These are phyloP conservation scores for Phyllosticta paracitricarpa DNA, from an alignment of 2,329 filamentous ascomycete species.

Conservation along the genomic window DNA sequence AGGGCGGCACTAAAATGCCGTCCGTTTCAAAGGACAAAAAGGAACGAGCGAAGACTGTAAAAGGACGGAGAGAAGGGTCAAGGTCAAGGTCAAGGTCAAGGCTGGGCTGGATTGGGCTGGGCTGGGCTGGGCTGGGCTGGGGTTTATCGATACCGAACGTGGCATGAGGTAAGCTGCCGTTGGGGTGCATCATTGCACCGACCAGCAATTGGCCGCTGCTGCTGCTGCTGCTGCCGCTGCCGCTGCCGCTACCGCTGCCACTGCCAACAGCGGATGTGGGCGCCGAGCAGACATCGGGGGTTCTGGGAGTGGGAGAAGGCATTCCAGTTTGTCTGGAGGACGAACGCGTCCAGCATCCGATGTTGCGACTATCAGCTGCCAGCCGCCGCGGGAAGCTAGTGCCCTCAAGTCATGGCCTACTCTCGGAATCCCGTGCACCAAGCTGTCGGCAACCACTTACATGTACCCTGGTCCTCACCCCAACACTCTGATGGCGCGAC, in stretches of 20 bases:
- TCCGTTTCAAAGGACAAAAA: not conserved
- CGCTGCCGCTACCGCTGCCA: not conserved
- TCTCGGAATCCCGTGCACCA: not conserved
- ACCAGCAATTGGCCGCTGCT: conserved; percentile 30
- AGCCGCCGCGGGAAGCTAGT: not conserved
- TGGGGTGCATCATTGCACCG: conserved; percentile 13
- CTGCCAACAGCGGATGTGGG: conserved; percentile 16
- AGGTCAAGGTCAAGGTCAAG: conserved; percentile 3
- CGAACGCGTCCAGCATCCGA: not conserved
- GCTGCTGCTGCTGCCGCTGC: not conserved
- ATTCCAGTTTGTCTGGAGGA: not conserved
- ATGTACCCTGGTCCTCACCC: not conserved
- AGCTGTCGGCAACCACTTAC: not conserved
- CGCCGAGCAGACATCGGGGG: not conserved
- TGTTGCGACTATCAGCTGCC: not conserved
- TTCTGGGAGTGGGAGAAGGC: not conserved
- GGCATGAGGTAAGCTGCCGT: conserved; percentile 6
- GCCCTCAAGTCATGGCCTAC: not conserved
- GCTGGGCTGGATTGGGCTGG: too few relatives aligned
- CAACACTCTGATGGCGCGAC: not conserved
- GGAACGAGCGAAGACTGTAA: not conserved
- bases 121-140: not conserved
- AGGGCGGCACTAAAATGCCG: conserved; percentile 6
- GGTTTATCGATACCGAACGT: not conserved
- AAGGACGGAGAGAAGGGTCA: conserved; percentile 10